A percentile compares a stretch with the other conserved stretches of the same genome.
Conservation (phyloP, 768 basidiomycete genomes). For the Boletus rufocinnamomeus region DNA sequence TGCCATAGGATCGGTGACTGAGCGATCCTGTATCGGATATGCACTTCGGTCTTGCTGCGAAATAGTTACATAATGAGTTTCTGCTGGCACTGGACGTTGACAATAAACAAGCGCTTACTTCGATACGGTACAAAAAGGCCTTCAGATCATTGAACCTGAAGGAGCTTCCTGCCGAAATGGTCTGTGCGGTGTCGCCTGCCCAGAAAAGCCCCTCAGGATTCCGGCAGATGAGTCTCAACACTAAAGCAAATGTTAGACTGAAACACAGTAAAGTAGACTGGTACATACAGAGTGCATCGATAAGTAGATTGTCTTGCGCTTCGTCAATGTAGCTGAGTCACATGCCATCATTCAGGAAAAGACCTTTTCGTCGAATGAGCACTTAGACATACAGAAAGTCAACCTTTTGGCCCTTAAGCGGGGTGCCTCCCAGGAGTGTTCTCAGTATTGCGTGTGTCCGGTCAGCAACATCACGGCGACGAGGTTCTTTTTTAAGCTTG, state of each 20-base stretch:
- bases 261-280: neutral
- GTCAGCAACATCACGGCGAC: constrained; percentile 60
- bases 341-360: neutral
- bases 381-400: constrained; percentile 52
- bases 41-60: constrained; percentile 26
- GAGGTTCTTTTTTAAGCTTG: constrained; percentile 42
- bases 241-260: constrained; percentile 37
- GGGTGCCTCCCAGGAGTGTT: constrained; percentile 29
- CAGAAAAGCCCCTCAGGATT: constrained; percentile 71
- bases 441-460: constrained; percentile 57
- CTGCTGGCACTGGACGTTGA: neutral
- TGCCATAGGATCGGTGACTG: constrained; percentile 32
- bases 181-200: constrained; percentile 39
- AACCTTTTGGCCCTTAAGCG: constrained; percentile 44
- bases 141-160: constrained; percentile 74
- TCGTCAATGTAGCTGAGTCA: constrained; percentile 63
- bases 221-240: constrained; percentile 59
- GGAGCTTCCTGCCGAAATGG: constrained; percentile 53
- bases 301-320: constrained; percentile 69
- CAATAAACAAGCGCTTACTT: constrained; percentile 42
- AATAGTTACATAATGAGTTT: neutral
- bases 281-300: constrained; percentile 58
- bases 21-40: constrained; percentile 13
- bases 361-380: neutral
- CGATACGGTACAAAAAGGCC: constrained; percentile 61